Evolutionary conservation across 2,329 filamentous ascomycete species (phyloP), one percentile per base, ranked within the genome.

Genomic region (Cladosporium sp.): DNA sequence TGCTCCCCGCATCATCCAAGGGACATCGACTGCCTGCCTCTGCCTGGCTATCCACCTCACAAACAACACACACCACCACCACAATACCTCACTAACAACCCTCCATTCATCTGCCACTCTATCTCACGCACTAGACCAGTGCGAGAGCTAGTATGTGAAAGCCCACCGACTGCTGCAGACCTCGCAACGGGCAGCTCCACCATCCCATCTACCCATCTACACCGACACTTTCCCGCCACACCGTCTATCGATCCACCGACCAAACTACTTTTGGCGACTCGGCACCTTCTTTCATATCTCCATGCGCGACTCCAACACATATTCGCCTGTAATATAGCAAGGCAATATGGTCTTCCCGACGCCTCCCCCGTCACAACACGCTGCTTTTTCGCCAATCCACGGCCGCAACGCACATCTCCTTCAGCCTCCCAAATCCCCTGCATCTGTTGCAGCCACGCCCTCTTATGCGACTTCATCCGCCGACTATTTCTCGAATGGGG

Each of bases 341-440:
- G 15, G 15, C 18, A 39, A 8, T 3, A 50, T 50, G 47, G 47
- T 43, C 12, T 33, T 38, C 20, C 47, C 47, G 15, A 20, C 47
- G 13, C 47, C 47, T 16, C 39, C 47, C 29, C 39, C 39, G 18
- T 43, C 47, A 30, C 47, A 50, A 16, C 39, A 38, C 47, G 36
- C 32, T 15, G 40, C 33, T 7, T 38, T 43, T 20, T 43, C 47
- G 3, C 47, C 47, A 27, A 20, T 38, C n/a, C 30, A 32, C 16
- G 47, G 47, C 9, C 30, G 29, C 43, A 53, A 61, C 39, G 57
- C 57, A 40, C 63, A 68, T 45, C 57, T 74, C 57, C 74, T 73
- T 53, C 69, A 69, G 57, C 70, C 70, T 32, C 72, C 72, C 16
- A 63, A 63, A 29, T 68, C 71, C 32, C 67, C 67, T 6, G 65